Base-by-base conservation (phyloP, 2,329 filamentous ascomycete species). In the Penicillium sp. region DNA sequence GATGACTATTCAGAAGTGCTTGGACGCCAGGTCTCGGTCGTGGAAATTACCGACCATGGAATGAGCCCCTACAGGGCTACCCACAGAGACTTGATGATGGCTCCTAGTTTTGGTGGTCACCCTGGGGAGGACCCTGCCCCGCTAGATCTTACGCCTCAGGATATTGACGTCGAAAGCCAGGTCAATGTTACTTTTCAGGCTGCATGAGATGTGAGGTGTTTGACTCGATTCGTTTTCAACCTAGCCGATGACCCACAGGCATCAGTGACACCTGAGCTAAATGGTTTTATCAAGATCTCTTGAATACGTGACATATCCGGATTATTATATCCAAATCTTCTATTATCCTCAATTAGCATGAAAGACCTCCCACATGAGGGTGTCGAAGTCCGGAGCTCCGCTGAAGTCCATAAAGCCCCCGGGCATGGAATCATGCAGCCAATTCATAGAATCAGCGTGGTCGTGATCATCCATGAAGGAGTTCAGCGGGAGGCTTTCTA, bases 311-410 rank as follows among this genome's bases (percentile, higher is more conserved):
- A 18, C 8, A 9, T 35, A 35, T 46, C 2, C 3, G 9, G 25
- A 35, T 13, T 9, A 3, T 37, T 25, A 7, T 27, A 38, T 29
- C 21, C 1, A n/a, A 48, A 27, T 18, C 0, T 9, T 48, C 9
- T 9, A n/a, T 27, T n/a, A 41, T 15, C 5, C 32, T 44, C 13
- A 48, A 21, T 37, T 54, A 18, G 35, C 41, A 46, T 61, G 58
- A 46, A 69, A 65, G 5, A 69, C 49, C 25, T 68, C 67, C 57
- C 65, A 66, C 60, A 71, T 67, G 9, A 69, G 57, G 35, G 60
- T 62, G 49, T 69, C 68, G 41, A 70, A 66, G 46, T 70, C 65
- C 6, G 65, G 61, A 39, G 61, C 59, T 1, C 65, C 67, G 21
- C 54, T 55, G 54, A 66, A 61, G 42, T 67, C 63, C 55, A 63